Percentiles rank a stretch among this genome's conserved stretches.
These are phyloP conservation scores for Plenodomus tracheiphilus DNA, from an alignment of 2,329 filamentous ascomycete species.

Conservation along the genomic window DNA sequence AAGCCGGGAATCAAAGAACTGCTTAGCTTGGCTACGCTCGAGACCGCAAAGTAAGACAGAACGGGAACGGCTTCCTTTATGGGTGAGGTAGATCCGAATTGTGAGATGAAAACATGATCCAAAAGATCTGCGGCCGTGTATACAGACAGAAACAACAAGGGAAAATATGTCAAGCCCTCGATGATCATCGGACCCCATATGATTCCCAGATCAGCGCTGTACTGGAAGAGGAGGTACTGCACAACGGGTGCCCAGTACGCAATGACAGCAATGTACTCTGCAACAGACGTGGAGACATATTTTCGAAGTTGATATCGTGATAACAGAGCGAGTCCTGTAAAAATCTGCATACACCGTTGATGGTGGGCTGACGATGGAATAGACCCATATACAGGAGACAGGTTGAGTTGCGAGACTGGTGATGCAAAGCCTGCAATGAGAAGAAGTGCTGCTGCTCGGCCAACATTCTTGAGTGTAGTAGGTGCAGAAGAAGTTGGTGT, in stretches of 20 bases:
- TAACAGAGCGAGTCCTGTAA: conserved; percentile 73
- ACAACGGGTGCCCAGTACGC: conserved; percentile 74
- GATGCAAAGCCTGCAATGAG: conserved; percentile 66
- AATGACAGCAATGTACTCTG: conserved; percentile 67
- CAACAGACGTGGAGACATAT: conserved; percentile 54
- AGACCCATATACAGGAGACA: conserved; percentile 87
- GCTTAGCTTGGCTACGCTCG: conserved; percentile 48
- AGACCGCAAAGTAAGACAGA: conserved; percentile 68
- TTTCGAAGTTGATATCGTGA: conserved; percentile 61
- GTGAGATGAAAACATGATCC: conserved; percentile 62
- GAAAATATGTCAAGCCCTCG: conserved; percentile 71
- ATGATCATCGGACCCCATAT: conserved; percentile 74
- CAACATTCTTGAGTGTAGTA: conserved; percentile 35
- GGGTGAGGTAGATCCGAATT: conserved; percentile 59
- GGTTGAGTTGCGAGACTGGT: conserved; percentile 71
- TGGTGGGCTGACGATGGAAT: conserved; percentile 78
- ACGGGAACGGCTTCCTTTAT: conserved; percentile 69
- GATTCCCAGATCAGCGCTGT: conserved; percentile 69
- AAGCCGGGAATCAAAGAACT: conserved; percentile 49
- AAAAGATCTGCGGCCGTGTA: conserved; percentile 56
- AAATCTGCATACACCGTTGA: conserved; percentile 64
- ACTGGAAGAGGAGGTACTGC: conserved; percentile 71
- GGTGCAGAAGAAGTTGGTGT: conserved; percentile 14
- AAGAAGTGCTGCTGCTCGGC: conserved; percentile 49
- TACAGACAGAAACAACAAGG: conserved; percentile 46